Conservation (phyloP, 106 monocot species). For the Apostasia shenzhenica region DNA sequence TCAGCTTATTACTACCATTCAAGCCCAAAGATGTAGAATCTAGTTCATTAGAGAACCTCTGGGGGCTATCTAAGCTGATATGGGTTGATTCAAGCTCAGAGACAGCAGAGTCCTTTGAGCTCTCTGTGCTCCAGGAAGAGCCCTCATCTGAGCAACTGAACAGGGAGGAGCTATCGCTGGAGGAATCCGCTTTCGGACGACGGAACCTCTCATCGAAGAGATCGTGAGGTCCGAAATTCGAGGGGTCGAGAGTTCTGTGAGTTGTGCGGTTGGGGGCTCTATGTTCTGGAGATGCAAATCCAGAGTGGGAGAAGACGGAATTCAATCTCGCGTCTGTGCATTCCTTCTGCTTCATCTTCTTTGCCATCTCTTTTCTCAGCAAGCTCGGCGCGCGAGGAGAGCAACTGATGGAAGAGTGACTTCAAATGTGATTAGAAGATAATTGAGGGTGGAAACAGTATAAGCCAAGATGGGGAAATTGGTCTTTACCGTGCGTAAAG, state of each 20-base stretch:
- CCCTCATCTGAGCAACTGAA: slow-evolving; percentile 44
- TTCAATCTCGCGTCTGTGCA: background rate
- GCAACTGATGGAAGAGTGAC: slow-evolving; percentile 16
- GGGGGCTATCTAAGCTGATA: slow-evolving; percentile 19
- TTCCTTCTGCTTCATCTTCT: slow-evolving; percentile 5
- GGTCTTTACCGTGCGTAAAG: slow-evolving; percentile 53
- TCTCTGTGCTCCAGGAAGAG: slow-evolving; percentile 46
- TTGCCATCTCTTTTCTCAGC: slow-evolving; percentile 12
- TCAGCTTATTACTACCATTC: background rate
- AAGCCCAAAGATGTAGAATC: slow-evolving; percentile 21
- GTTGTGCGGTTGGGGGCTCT: background rate
- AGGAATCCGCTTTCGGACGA: slow-evolving; percentile 19
- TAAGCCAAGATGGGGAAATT: background rate
- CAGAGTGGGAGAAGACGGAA: background rate
- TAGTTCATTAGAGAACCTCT: slow-evolving; percentile 4
- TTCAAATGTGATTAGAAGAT: background rate
- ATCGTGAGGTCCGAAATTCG: background rate
- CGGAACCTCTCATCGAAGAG: slow-evolving; percentile 2
- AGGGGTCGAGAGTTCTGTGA: background rate
- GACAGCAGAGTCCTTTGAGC: slow-evolving; percentile 46
- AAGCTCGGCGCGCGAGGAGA: slow-evolving; percentile 43
- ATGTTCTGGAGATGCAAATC: background rate
- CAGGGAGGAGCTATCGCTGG: slow-evolving; percentile 32
- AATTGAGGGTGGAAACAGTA: background rate
- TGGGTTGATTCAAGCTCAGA: slow-evolving; percentile 27